These are phyloP conservation scores for Fonsecaea erecta DNA, from an alignment of 2,329 filamentous ascomycete genomes.

Conservation along the genomic window DNA sequence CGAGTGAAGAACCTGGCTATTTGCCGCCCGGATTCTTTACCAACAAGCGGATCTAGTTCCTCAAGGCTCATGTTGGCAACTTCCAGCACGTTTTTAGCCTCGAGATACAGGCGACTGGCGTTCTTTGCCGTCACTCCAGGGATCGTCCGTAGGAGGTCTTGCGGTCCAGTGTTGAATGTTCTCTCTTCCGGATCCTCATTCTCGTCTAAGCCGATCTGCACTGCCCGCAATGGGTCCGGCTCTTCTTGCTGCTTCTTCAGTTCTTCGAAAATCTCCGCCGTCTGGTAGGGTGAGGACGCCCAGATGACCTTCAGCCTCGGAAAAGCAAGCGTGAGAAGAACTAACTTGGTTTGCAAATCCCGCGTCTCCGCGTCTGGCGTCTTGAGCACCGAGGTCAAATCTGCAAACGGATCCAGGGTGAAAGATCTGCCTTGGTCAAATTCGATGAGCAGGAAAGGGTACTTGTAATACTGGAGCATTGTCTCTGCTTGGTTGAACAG, in stretches of 20 bases:
- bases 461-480: constrained; percentile 93
- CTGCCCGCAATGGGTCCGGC: constrained; percentile 86
- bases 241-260: constrained; percentile 89
- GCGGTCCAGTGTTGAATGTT: constrained; percentile 79
- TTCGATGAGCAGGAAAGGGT: constrained; percentile 90
- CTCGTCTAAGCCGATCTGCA: constrained; percentile 72
- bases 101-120: constrained; percentile 71
- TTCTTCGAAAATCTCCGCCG: constrained; percentile 93
- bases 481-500: constrained; percentile 90
- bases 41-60: constrained; percentile 75
- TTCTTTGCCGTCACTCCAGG: constrained; percentile 84
- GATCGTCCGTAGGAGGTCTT: constrained; percentile 85
- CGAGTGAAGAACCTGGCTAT: constrained; percentile 81
- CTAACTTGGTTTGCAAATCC: constrained; percentile 88
- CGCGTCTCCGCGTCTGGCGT: constrained; percentile 65
- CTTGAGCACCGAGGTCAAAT: constrained; percentile 69
- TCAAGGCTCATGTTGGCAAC: constrained; percentile 82
- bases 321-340: constrained; percentile 89
- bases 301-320: constrained; percentile 89
- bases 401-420: constrained; percentile 73
- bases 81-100: constrained; percentile 76
- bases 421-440: constrained; percentile 98
- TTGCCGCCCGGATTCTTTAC: constrained; percentile 74
- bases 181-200: constrained; percentile 65
- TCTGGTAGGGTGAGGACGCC: constrained; percentile 92